These are phyloP conservation scores for Chlorella ohadii DNA, from an alignment of 139 green algal species.

Conservation along the genomic window DNA sequence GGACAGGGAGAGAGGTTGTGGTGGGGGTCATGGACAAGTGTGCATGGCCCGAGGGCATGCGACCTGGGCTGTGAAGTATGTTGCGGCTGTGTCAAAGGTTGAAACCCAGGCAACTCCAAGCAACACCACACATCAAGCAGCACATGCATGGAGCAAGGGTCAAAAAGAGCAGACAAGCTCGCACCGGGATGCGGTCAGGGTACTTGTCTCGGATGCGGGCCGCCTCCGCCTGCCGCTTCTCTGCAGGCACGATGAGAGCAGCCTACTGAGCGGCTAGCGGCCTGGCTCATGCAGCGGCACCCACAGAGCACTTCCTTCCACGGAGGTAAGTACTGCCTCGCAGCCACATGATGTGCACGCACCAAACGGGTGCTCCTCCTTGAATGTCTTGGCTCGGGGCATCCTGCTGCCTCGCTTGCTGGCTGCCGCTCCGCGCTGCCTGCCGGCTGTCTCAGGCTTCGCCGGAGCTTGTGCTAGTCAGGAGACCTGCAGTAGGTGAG, in stretches of 20 bases:
- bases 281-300: not conserved
- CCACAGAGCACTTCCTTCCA: not conserved
- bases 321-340: no score
- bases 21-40: not conserved
- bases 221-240: conserved; percentile 95
- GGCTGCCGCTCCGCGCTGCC: no score
- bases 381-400: conserved; percentile 69
- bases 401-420: not conserved
- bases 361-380: conserved; percentile 92
- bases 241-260: conserved; percentile 59
- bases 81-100: no score
- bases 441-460: no score
- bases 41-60: not conserved
- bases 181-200: conserved; percentile 29
- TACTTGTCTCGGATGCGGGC: conserved; percentile 94
- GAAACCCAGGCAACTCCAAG: no score
- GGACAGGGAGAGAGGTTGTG: not conserved
- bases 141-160: not conserved
- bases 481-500: no score
- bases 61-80: not conserved
- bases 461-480: no score
- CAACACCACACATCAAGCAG: no score
- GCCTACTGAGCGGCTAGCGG: not conserved
- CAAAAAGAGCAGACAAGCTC: not conserved
- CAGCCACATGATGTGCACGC: not conserved